A percentile compares a stretch with the other conserved stretches of the same genome.
Conservation (phyloP, 1,284 basidiomycete species). For the Afroboletus lepidellus region DNA sequence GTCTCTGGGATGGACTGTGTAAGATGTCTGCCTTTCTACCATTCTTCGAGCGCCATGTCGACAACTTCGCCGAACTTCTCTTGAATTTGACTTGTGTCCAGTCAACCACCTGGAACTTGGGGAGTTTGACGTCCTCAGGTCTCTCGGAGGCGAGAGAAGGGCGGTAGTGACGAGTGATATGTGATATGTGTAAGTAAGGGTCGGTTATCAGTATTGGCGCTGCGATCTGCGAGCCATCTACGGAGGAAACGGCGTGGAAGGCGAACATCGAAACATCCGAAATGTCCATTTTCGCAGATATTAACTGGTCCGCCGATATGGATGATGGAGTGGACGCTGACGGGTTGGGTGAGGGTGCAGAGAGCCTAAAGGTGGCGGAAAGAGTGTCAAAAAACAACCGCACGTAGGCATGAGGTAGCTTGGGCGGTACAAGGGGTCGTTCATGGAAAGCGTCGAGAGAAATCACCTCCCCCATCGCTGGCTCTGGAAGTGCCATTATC, state of each 20-base stretch:
- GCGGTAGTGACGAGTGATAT: slow-evolving; percentile 42
- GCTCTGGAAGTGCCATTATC: slow-evolving; percentile 42
- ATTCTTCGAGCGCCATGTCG: slow-evolving; percentile 56
- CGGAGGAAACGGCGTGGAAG: slow-evolving; percentile 34
- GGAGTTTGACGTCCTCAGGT: slow-evolving; percentile 37
- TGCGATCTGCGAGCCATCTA: slow-evolving; percentile 35
- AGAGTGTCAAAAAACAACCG: slow-evolving; percentile 58
- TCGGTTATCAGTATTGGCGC: slow-evolving; percentile 68
- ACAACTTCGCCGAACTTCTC: slow-evolving; percentile 50
- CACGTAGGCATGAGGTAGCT: slow-evolving; percentile 47
- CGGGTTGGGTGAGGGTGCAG: slow-evolving; percentile 6
- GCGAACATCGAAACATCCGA: slow-evolving; percentile 55
- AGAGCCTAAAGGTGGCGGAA: slow-evolving; percentile 35
- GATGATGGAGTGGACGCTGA: slow-evolving; percentile 3
- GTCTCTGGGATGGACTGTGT: slow-evolving; percentile 20
- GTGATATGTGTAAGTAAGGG: slow-evolving; percentile 51
- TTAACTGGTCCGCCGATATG: slow-evolving; percentile 12
- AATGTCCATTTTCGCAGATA: slow-evolving; percentile 35
- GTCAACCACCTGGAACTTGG: slow-evolving; percentile 56
- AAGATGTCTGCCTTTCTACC: slow-evolving; percentile 16
- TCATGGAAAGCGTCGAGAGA: slow-evolving; percentile 45
- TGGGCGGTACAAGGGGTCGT: slow-evolving; percentile 55
- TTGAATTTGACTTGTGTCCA: slow-evolving; percentile 54
- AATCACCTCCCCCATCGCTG: neutral
- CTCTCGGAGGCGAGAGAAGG: slow-evolving; percentile 33